Evolutionary conservation across 176 grass and related monocot species (phyloP).

Genomic region (Pontederia paniculata): DNA sequence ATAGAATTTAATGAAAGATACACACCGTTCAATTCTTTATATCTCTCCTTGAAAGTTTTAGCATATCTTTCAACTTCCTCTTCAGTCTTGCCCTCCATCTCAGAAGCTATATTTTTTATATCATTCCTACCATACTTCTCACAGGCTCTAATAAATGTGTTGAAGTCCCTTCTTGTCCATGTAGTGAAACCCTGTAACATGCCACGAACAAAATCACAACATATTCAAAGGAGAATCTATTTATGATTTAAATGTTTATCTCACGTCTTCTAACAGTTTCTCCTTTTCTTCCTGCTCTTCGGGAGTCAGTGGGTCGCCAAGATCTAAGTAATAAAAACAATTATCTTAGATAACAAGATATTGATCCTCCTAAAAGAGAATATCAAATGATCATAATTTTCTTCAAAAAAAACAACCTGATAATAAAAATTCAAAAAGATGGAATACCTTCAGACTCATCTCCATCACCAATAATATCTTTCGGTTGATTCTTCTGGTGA

Average conservation of each 20-base stretch:
- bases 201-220: conserved; percentile 14
- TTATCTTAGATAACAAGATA: conserved; percentile 20
- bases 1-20: not conserved
- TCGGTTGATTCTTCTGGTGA: conserved; percentile 58
- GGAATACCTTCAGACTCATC: conserved; percentile 74
- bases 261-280: conserved; percentile 66
- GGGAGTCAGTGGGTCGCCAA: conserved; percentile 62
- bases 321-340: conserved; percentile 39
- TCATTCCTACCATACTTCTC: conserved; percentile 96
- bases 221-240: not conserved
- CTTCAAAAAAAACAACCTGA: not conserved
- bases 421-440: not conserved
- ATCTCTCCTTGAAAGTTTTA: conserved; percentile 76
- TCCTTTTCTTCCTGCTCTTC: conserved; percentile 94
- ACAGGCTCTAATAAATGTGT: conserved; percentile 85
- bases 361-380: not conserved
- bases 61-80: conserved; percentile 94
- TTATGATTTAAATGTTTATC: not conserved
- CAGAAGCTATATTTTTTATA: conserved; percentile 80
- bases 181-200: conserved; percentile 68
- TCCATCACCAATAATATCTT: conserved; percentile 73
- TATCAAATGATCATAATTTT: not conserved
- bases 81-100: conserved; percentile 93
- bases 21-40: conserved; percentile 85
- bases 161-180: conserved; percentile 93